Percentiles rank a stretch among this genome's conserved stretches.
phyloP scores from a whole-genome alignment of 768 basidiomycete genomes.

The Hydnomerulius pinastri region DNA sequence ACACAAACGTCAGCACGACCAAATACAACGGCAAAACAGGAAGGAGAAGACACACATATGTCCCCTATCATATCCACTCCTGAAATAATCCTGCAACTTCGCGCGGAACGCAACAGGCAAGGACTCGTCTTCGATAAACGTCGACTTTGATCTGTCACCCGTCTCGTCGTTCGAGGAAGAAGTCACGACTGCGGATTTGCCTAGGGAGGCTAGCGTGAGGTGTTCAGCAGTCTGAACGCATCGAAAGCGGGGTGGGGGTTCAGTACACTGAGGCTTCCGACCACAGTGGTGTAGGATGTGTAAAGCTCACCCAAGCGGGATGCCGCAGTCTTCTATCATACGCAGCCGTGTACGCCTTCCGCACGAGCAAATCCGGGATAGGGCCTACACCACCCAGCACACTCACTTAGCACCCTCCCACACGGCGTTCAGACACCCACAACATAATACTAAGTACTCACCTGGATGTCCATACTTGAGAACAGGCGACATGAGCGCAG shows the following conservation, averaged over 20 bases:
- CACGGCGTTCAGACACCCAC: conserved; percentile 1
- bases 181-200: conserved; percentile 44
- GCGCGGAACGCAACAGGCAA: conserved; percentile 81
- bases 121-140: conserved; percentile 80
- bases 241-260: neutral
- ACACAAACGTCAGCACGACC: neutral
- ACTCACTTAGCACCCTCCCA: neutral
- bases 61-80: conserved; percentile 92
- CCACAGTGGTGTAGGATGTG: too few species aligned
- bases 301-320: conserved; percentile 80
- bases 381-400: conserved; percentile 61
- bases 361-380: conserved; percentile 73
- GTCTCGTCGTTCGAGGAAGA: conserved; percentile 37
- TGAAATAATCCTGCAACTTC: conserved; percentile 84
- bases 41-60: conserved; percentile 74
- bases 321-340: conserved; percentile 91
- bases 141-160: conserved; percentile 75
- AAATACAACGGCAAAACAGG: neutral
- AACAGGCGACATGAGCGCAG: conserved; percentile 36
- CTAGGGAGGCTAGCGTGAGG: conserved; percentile 76
- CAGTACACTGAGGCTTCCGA: too few species aligned
- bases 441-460: too few species aligned
- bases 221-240: conserved; percentile 86
- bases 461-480: conserved; percentile 46
- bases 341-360: conserved; percentile 83